Evolutionary conservation across 345 rosid genomes (phyloP).

Genomic region (Rhodamnia argentea): DNA sequence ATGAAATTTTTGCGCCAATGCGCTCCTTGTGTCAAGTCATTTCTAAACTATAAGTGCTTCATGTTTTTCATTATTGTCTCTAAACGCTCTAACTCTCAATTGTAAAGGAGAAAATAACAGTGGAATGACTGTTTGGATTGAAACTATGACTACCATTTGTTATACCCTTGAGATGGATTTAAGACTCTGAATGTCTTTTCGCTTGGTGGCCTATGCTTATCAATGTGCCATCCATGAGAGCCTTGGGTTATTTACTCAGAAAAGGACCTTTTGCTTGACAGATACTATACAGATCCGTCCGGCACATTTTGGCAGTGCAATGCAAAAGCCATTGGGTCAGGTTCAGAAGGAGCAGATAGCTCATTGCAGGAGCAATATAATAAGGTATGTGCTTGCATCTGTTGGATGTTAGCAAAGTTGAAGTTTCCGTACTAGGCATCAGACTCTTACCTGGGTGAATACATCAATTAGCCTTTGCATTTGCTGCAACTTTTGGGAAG

Average conservation of each 20-base stretch:
- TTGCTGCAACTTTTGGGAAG: background rate
- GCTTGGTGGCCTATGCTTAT: background rate
- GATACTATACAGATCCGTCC: slow-evolving; percentile 94
- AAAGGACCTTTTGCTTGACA: slow-evolving; percentile 9
- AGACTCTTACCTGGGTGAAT: background rate
- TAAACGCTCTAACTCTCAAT: background rate
- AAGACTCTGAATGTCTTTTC: background rate
- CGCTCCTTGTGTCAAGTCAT: background rate
- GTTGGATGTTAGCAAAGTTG: background rate
- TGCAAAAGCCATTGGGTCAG: slow-evolving; percentile 97
- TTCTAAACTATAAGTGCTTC: background rate
- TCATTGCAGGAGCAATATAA: slow-evolving; percentile 93
- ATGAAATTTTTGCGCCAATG: background rate
- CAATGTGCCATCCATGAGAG: background rate
- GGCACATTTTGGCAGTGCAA: slow-evolving; percentile 99
- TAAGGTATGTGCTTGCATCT: slow-evolving; percentile 34
- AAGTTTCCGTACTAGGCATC: background rate
- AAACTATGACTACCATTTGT: background rate
- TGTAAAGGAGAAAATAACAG: background rate
- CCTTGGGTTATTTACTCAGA: background rate
- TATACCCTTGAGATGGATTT: background rate
- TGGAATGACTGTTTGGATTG: background rate
- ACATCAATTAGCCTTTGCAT: background rate
- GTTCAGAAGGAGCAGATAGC: slow-evolving; percentile 99
- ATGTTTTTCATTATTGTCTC: background rate